phyloP scores from a whole-genome alignment of 306 rosid species.

The Begonia masoniana region DNA sequence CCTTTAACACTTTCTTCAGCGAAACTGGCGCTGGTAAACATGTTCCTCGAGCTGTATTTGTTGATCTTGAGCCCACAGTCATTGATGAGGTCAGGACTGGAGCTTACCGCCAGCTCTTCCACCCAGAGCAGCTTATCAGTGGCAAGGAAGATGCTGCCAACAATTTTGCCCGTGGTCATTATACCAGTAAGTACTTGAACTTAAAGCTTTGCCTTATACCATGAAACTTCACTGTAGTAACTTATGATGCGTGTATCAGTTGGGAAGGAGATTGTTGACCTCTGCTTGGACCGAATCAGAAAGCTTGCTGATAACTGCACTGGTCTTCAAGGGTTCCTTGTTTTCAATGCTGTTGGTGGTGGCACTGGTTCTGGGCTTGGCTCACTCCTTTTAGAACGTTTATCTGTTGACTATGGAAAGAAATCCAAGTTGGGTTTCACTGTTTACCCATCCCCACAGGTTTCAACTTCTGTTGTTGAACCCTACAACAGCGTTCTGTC shows the following conservation, averaged over 20 bases:
- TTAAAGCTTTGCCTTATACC: neutral
- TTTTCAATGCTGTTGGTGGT: slow-evolving; percentile 77
- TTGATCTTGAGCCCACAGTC: slow-evolving; percentile 75
- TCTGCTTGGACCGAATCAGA: slow-evolving; percentile 65
- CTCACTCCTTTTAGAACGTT: slow-evolving; percentile 63
- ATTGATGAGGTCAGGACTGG: slow-evolving; percentile 80
- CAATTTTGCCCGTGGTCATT: slow-evolving; percentile 84
- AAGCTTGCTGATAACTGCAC: slow-evolving; percentile 84
- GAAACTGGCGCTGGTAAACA: slow-evolving; percentile 84
- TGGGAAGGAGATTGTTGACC: slow-evolving; percentile 78
- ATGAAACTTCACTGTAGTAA: neutral
- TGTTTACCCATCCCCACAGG: slow-evolving; percentile 74
- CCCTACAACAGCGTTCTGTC: slow-evolving; percentile 83
- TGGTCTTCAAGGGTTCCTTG: slow-evolving; percentile 76
- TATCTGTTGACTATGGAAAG: slow-evolving; percentile 71
- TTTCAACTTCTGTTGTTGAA: slow-evolving; percentile 77
- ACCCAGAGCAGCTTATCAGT: slow-evolving; percentile 71
- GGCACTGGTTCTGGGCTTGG: slow-evolving; percentile 87
- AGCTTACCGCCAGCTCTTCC: slow-evolving; percentile 63
- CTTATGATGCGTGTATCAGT: slow-evolving; percentile 16
- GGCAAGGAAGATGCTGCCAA: slow-evolving; percentile 85
- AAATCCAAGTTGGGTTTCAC: slow-evolving; percentile 80
- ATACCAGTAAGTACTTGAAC: slow-evolving; percentile 33
- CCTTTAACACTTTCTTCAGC: slow-evolving; percentile 77
- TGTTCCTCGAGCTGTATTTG: slow-evolving; percentile 73